Conservation (phyloP, 2,329 filamentous ascomycete genomes). For the Cryoendolithus antarcticus region DNA sequence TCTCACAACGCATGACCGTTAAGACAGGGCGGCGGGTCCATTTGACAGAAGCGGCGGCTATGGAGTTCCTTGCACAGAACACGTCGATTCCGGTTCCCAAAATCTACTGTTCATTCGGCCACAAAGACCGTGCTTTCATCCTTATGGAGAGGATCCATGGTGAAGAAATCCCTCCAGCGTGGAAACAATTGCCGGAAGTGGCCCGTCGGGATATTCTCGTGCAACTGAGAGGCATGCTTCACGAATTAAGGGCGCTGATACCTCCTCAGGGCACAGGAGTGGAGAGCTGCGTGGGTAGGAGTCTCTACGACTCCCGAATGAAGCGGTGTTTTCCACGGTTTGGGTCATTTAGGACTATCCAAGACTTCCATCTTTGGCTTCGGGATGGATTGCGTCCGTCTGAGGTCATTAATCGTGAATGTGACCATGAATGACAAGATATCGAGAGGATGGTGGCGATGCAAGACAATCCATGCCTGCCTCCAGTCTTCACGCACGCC, state of each 20-base stretch:
- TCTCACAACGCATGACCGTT: constrained; percentile 3
- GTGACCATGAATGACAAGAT: constrained; percentile 8
- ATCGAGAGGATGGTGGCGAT: constrained; percentile 23
- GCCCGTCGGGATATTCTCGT: constrained; percentile 3
- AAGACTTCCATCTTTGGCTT: constrained; percentile 8
- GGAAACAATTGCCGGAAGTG: constrained; percentile 1
- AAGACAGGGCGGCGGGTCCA: constrained; percentile 4
- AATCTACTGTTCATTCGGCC: constrained; percentile 32
- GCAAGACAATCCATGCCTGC: constrained; percentile 26
- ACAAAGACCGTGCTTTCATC: constrained; percentile 31
- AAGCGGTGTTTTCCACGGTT: constrained; percentile 2
- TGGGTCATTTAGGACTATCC: constrained; percentile 8
- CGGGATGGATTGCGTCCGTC: constrained; percentile 2
- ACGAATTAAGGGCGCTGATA: constrained; percentile 4
- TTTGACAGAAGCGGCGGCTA: constrained; percentile 25
- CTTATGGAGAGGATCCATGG: constrained; percentile 28
- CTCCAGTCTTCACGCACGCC: constrained; percentile 37
- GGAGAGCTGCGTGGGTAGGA: constrained; percentile 6
- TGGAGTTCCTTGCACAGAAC: constrained; percentile 30
- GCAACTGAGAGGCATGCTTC: constrained; percentile 9
- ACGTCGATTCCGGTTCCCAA: constrained; percentile 36
- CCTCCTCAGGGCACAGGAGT: constrained; percentile 4
- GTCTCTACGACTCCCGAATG: constrained; percentile 7
- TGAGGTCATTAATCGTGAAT: background rate
- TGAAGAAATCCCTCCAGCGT: background rate